These are phyloP conservation scores for Ophiostoma himal-ulmi DNA, from an alignment of 2,329 filamentous ascomycete species.

Conservation along the genomic window DNA sequence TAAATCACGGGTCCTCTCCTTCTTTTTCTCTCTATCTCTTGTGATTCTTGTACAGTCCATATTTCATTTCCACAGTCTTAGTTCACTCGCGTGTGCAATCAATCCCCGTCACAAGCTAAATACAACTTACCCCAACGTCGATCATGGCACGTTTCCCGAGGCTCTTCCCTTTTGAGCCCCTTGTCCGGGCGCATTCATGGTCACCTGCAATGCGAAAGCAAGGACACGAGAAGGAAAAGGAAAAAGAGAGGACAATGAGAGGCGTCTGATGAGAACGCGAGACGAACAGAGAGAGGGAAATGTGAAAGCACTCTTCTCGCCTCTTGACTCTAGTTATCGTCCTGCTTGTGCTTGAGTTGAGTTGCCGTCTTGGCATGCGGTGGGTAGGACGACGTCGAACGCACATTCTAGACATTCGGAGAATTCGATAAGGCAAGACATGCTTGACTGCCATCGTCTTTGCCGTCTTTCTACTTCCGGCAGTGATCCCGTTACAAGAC, in stretches of 20 bases:
- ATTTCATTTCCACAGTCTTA: background rate
- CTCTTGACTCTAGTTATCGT: background rate
- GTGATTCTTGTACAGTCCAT: too few relatives aligned
- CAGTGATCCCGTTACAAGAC: background rate
- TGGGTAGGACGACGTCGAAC: too few relatives aligned
- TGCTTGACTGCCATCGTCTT: background rate
- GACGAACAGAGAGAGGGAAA: background rate
- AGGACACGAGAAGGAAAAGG: background rate
- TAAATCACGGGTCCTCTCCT: too few relatives aligned
- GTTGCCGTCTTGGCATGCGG: background rate
- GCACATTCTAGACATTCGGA: background rate
- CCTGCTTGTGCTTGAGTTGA: background rate
- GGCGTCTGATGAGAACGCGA: background rate
- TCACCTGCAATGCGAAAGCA: background rate
- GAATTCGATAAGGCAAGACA: background rate
- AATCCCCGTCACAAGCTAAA: constrained; percentile 7
- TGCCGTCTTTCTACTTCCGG: background rate
- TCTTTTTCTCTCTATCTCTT: too few relatives aligned
- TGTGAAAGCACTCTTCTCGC: background rate
- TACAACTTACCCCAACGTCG: background rate
- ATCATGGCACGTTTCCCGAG: background rate
- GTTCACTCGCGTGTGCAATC: background rate
- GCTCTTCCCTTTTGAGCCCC: background rate
- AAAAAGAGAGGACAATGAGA: background rate
- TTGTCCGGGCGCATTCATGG: background rate